Conservation (phyloP, 352 stramenopile species). For the Phytopythium sindhum region DNA sequence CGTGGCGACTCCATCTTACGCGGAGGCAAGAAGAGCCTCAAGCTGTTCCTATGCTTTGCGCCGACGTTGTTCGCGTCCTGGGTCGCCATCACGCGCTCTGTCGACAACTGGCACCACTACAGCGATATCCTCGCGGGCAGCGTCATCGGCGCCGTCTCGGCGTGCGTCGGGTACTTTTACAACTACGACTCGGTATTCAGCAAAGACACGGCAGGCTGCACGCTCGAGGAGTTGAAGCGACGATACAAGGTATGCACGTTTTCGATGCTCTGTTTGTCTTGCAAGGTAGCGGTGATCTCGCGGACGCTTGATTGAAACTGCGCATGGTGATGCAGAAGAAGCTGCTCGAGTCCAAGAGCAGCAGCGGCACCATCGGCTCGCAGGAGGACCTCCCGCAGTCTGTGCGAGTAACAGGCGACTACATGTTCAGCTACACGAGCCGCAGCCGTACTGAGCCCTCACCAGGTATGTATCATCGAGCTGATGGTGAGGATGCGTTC, state of each 20-base stretch:
- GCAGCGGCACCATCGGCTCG: neutral
- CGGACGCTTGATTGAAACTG: neutral
- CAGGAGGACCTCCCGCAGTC: neutral
- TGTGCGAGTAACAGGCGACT: neutral
- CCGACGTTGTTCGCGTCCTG: conserved; percentile 66
- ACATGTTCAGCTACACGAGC: neutral
- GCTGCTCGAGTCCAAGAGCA: neutral
- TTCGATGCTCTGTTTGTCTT: neutral
- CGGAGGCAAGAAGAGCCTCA: conserved; percentile 58
- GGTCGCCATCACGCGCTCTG: conserved; percentile 72
- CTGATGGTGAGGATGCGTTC: neutral
- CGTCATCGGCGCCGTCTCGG: conserved; percentile 58
- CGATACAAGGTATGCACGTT: conserved; percentile 31
- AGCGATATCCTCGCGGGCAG: conserved; percentile 58
- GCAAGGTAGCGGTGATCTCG: neutral
- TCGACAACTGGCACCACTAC: conserved; percentile 89
- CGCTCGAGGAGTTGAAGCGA: conserved; percentile 38
- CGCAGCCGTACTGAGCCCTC: neutral
- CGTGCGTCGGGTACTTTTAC: conserved; percentile 55
- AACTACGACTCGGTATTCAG: conserved; percentile 71
- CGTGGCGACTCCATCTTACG: conserved; percentile 48
- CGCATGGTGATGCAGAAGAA: neutral
- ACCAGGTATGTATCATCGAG: neutral
- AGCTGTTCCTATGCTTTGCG: conserved; percentile 74
- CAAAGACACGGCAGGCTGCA: conserved; percentile 49